A percentile compares a stretch with the other conserved stretches of the same genome.
Conservation (phyloP, 1,284 basidiomycete genomes). For the Erythrobasidium hasegawianum region DNA sequence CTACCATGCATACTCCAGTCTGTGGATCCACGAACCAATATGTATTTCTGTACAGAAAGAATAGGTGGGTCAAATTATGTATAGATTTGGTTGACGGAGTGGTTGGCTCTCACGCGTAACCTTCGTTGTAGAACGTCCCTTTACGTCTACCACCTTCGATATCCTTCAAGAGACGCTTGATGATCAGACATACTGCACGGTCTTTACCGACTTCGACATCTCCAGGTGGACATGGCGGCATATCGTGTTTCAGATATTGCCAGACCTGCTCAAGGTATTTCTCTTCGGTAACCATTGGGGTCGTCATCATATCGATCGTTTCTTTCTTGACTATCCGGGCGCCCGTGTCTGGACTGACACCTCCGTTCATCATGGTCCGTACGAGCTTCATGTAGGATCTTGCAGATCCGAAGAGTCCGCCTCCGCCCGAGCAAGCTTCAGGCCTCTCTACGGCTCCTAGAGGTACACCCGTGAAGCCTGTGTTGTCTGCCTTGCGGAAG, state of each 20-base stretch:
- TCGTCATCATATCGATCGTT: conserved; percentile 8
- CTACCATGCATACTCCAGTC: too few relatives aligned
- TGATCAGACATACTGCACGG: not conserved
- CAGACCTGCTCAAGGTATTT: conserved; percentile 1
- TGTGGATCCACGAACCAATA: too few relatives aligned
- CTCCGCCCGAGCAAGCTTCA: conserved; percentile 11
- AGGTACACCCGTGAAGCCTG: not conserved
- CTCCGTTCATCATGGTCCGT: conserved; percentile 3
- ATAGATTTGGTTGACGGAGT: not conserved
- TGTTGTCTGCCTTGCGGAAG: conserved; percentile 7
- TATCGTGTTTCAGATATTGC: conserved; percentile 7
- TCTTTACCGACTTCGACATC: not conserved
- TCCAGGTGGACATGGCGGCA: not conserved
- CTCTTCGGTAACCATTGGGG: conserved; percentile 5
- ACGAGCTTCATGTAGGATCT: conserved; percentile 19
- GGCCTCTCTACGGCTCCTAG: conserved; percentile 4
- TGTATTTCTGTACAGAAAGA: too few relatives aligned
- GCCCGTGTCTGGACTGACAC: conserved; percentile 8
- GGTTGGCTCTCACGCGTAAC: conserved; percentile 12
- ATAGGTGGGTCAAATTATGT: too few relatives aligned
- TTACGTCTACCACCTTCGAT: conserved; percentile 5
- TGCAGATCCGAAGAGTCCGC: conserved; percentile 7
- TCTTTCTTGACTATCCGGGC: conserved; percentile 11
- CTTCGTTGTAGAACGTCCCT: conserved; percentile 12
- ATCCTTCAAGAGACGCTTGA: conserved; percentile 14